These are phyloP conservation scores for Coleophoma eucalyptorum DNA, from an alignment of 2,329 filamentous ascomycete genomes.

Conservation along the genomic window DNA sequence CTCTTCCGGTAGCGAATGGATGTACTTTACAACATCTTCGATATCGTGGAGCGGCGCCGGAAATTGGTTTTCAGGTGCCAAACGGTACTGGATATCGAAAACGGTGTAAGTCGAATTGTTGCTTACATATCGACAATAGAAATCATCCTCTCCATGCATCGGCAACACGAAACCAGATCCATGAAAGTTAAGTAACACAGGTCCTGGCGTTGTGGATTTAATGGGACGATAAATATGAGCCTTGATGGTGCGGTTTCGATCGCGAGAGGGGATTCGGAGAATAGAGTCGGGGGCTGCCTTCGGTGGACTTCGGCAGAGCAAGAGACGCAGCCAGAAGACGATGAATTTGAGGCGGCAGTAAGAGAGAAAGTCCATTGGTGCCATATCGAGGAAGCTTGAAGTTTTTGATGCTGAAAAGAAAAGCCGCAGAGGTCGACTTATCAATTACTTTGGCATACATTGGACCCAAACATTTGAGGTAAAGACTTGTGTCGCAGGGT, in stretches of 20 bases:
- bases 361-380: no score
- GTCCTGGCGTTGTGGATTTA: slow-evolving; percentile 8
- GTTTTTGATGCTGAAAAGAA: no score
- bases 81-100: slow-evolving; percentile 29
- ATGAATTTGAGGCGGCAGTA: no score
- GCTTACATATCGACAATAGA: slow-evolving; percentile 31
- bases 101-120: slow-evolving; percentile 22
- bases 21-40: slow-evolving; percentile 28
- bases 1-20: slow-evolving; percentile 24
- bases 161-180: slow-evolving; percentile 29
- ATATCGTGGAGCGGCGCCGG: slow-evolving; percentile 31
- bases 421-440: no score
- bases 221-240: slow-evolving; percentile 8
- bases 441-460: no score
- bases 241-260: slow-evolving; percentile 6
- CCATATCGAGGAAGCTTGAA: no score
- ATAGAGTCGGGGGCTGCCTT: neutral
- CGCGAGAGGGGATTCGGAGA: neutral
- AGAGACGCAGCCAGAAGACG: no score
- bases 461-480: no score
- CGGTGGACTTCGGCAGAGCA: no score
- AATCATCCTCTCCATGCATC: slow-evolving; percentile 34
- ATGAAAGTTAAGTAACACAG: slow-evolving; percentile 30
- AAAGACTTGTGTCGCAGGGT: no score
- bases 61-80: slow-evolving; percentile 32